Evolutionary conservation across 495 filamentous ascomycete species (phyloP).

Genomic region (Neurospora sp.): DNA sequence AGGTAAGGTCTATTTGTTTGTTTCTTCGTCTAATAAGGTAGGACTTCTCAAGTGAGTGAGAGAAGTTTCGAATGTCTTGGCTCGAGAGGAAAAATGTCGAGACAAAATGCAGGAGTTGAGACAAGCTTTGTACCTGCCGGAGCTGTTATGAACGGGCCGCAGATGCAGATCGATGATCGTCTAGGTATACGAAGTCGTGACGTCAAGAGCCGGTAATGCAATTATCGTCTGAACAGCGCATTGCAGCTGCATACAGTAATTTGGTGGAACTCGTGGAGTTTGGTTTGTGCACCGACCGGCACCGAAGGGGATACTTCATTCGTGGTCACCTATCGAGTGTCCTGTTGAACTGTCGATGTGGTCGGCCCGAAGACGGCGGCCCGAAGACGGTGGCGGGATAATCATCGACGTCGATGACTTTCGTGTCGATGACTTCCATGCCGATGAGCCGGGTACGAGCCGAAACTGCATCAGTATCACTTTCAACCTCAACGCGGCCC

Average conservation of each 20-base stretch:
- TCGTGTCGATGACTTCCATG: neutral
- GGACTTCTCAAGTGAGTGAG: too few species aligned
- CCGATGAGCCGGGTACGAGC: neutral
- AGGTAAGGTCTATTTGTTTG: neutral
- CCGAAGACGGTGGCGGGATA: fast-evolving
- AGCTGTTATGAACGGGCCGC: neutral
- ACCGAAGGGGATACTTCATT: neutral
- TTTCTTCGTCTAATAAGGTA: too few species aligned
- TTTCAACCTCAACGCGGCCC: too few species aligned
- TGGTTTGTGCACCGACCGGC: neutral
- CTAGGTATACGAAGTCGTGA: neutral
- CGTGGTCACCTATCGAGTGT: neutral
- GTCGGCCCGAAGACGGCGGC: neutral
- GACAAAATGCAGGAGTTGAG: neutral
- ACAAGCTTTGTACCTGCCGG: neutral
- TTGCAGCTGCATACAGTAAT: too few species aligned
- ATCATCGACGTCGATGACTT: neutral
- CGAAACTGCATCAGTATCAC: neutral
- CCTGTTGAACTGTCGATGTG: neutral
- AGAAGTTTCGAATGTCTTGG: neutral
- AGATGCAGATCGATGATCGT: neutral
- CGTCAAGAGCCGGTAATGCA: neutral
- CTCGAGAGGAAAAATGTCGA: neutral
- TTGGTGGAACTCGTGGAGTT: neutral
- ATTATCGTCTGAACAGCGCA: neutral